Evolutionary conservation across 257 asterid species (phyloP).

Genomic region (Solanum sitiens): DNA sequence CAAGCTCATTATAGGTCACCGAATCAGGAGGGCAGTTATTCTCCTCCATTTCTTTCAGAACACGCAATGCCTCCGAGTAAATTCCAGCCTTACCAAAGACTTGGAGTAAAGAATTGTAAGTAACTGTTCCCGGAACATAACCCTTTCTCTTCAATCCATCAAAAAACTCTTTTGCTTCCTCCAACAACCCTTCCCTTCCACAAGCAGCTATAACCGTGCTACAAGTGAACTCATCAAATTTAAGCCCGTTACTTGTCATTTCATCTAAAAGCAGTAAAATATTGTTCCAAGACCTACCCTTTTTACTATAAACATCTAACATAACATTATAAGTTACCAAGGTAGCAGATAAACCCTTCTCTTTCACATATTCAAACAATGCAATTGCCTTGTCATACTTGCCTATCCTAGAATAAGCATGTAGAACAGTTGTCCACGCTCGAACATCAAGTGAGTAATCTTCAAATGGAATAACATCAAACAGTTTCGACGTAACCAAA

Average conservation of each 20-base stretch:
- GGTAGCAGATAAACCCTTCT: conserved; percentile 45
- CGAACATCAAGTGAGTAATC: conserved; percentile 61
- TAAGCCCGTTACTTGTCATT: conserved; percentile 56
- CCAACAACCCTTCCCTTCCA: conserved; percentile 83
- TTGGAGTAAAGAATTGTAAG: conserved; percentile 82
- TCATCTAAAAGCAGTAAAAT: conserved; percentile 67
- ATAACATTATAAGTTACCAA: conserved; percentile 88
- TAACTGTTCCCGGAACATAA: conserved; percentile 65
- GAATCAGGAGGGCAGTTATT: conserved; percentile 75
- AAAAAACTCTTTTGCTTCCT: conserved; percentile 77
- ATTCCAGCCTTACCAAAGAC: conserved; percentile 83
- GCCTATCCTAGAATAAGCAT: conserved; percentile 75
- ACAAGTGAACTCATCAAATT: conserved; percentile 89
- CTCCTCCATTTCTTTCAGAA: conserved; percentile 84
- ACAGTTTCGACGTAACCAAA: conserved; percentile 53
- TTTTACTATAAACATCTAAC: conserved; percentile 86
- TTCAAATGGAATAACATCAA: conserved; percentile 61
- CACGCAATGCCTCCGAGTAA: conserved; percentile 67
- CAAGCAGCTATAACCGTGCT: conserved; percentile 93
- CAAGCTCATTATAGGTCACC: conserved; percentile 88
- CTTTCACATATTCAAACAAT: conserved; percentile 54
- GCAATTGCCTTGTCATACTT: conserved; percentile 75
- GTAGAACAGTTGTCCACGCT: conserved; percentile 75
- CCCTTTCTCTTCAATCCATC: conserved; percentile 60
- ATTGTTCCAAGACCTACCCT: conserved; percentile 72